Base-by-base conservation (phyloP, 352 stramenopile species). In the Discostella stelligera region DNA sequence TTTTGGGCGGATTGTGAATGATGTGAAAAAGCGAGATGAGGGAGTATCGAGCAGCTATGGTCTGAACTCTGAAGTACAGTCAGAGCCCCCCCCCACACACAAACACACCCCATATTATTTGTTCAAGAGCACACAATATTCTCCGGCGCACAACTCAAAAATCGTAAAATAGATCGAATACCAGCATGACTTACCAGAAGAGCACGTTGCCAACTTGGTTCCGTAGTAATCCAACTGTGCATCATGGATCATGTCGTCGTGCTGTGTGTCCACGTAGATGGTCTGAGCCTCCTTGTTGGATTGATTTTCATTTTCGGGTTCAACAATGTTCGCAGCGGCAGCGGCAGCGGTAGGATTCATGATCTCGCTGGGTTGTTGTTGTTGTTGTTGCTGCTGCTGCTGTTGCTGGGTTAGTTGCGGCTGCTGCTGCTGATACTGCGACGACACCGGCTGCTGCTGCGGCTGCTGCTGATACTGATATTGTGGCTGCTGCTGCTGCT, bases 151-250 rank as follows among this genome's bases (percentile, higher is more conserved):
- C 63, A 27, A 27, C 10, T 21, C 5, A 6, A 32, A 32, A 32
- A 32, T 5, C 23, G 44, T 44, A 32, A 49, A 56, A 59, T n/a
- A n/a, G n/a, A n/a, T n/a, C n/a, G n/a, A n/a, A n/a, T n/a, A n/a
- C n/a, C n/a, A 37, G 53, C 53, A 39, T 30, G 8, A 74, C 81
- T 89, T 82, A 98, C 96, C 85, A 5, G 95, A 98, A 41, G 96
- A 99, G 79, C 94, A 98, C 3, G 97, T 99, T 54, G 97, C 97
- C 30, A 99, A 90, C 65, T 97, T 97, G 84, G 97, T 98, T 76
- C 95, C 96, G 85, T 99, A 99, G 89, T 99, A 99, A 89, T 99
- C 97, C 67, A 99, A 88, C 82, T 99, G 96, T 59, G 96, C 95
- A 83, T 99, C 97, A 85, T 99, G 97, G 84, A 95, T 71, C 93